Evolutionary conservation across 495 filamentous ascomycete genomes (phyloP).

Genomic region (Lentithecium fluviatile): DNA sequence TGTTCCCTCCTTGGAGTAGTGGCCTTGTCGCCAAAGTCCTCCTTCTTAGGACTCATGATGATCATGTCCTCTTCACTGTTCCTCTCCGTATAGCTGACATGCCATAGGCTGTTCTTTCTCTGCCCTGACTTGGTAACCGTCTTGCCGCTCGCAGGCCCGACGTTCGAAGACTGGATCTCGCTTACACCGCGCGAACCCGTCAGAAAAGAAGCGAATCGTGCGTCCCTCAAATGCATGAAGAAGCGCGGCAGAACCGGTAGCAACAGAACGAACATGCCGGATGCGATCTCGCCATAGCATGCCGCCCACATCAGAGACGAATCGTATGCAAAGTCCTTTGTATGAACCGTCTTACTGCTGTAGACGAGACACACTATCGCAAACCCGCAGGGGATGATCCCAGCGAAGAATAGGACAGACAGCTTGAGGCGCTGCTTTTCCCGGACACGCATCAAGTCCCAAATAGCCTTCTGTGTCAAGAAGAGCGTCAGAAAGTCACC

Average conservation of each 20-base stretch:
- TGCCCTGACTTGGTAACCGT: neutral
- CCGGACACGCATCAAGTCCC: slow-evolving; percentile 7
- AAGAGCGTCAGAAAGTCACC: slow-evolving; percentile 4
- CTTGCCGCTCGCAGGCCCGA: neutral
- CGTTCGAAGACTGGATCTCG: slow-evolving; percentile 1
- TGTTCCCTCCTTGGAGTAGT: too few relatives aligned
- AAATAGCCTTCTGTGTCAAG: slow-evolving; percentile 6
- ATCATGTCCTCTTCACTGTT: neutral
- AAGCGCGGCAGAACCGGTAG: slow-evolving; percentile 21
- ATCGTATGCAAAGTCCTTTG: slow-evolving; percentile 3
- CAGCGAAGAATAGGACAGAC: slow-evolving; percentile 13
- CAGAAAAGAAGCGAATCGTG: neutral
- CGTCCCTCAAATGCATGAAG: neutral
- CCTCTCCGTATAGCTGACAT: slow-evolving; percentile 12
- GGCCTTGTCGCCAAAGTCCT: too few relatives aligned
- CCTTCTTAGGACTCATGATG: too few relatives aligned
- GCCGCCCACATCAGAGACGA: slow-evolving; percentile 11
- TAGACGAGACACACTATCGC: slow-evolving; percentile 10
- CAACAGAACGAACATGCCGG: slow-evolving; percentile 22
- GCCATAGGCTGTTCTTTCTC: slow-evolving; percentile 5
- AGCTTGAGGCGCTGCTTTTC: slow-evolving; percentile 1
- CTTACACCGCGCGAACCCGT: neutral
- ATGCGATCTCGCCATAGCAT: slow-evolving; percentile 20
- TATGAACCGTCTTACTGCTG: neutral
- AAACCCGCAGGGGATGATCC: slow-evolving; percentile 17